phyloP scores from a whole-genome alignment of 2,329 filamentous ascomycete genomes.

The Cladophialophora bantiana region DNA sequence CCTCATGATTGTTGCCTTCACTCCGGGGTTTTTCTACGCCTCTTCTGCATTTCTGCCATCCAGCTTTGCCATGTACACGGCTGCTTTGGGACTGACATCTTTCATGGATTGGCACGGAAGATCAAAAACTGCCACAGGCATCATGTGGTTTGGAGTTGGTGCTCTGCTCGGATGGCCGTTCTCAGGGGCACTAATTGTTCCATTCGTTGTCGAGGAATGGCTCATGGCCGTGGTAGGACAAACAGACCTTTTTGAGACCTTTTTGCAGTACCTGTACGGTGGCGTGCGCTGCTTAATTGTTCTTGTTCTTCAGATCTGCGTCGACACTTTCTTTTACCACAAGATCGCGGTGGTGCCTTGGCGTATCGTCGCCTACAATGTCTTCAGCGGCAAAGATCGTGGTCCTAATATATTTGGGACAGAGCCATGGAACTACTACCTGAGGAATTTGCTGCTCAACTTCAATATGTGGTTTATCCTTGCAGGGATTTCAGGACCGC shows the following conservation, averaged over 20 bases:
- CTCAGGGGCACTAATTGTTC: conserved; percentile 78
- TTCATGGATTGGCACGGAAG: conserved; percentile 91
- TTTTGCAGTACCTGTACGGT: conserved; percentile 71
- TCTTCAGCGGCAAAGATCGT: conserved; percentile 77
- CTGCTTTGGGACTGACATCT: conserved; percentile 81
- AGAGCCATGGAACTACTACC: conserved; percentile 96
- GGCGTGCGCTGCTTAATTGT: conserved; percentile 69
- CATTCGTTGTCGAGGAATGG: conserved; percentile 80
- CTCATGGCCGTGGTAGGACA: conserved; percentile 58
- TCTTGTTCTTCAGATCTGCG: conserved; percentile 69
- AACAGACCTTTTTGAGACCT: conserved; percentile 66
- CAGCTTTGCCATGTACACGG: conserved; percentile 95
- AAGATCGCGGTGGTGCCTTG: conserved; percentile 78
- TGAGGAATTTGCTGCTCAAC: conserved; percentile 88
- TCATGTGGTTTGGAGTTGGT: conserved; percentile 89
- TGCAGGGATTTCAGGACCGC: conserved; percentile 74
- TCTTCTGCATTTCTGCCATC: conserved; percentile 87
- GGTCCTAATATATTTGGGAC: conserved; percentile 94
- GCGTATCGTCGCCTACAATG: conserved; percentile 96
- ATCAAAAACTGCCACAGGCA: conserved; percentile 78
- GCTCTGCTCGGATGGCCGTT: conserved; percentile 95
- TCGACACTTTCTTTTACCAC: conserved; percentile 87
- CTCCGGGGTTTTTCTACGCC: conserved; percentile 92
- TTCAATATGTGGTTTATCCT: conserved; percentile 95
- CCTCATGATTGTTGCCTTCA: conserved; percentile 75